Conservation (phyloP, 2,329 filamentous ascomycete species). For the Beauveria sp. region DNA sequence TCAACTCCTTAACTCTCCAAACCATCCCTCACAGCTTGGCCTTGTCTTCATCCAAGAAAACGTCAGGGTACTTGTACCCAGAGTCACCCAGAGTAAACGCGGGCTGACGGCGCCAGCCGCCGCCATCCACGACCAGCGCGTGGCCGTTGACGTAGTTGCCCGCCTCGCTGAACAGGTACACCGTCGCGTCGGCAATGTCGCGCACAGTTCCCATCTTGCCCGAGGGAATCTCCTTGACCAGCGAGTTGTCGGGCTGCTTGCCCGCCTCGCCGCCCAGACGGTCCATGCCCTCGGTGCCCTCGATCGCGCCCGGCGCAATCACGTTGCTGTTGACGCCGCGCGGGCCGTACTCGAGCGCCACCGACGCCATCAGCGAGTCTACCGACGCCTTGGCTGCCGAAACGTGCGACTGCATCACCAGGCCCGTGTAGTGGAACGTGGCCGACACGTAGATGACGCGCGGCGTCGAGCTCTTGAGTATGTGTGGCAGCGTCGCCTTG, state of each 20-base stretch:
- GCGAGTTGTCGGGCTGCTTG: conserved; percentile 21
- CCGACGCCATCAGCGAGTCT: conserved; percentile 71
- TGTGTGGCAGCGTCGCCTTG: conserved; percentile 80
- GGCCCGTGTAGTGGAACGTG: conserved; percentile 83
- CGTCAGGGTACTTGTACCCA: conserved; percentile 46
- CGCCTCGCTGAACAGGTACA: conserved; percentile 80
- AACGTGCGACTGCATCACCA: conserved; percentile 83
- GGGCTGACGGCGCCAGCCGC: conserved; percentile 46
- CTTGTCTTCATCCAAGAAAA: conserved; percentile 27
- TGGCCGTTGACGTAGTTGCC: conserved; percentile 83
- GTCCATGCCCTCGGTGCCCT: conserved; percentile 72
- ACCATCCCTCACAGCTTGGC: conserved; percentile 30
- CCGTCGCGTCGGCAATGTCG: conserved; percentile 87
- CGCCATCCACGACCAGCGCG: conserved; percentile 65
- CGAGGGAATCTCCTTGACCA: conserved; percentile 51
- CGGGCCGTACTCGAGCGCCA: conserved; percentile 85
- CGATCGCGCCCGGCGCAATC: conserved; percentile 81
- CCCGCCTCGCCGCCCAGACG: conserved; percentile 42
- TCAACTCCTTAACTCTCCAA: neutral
- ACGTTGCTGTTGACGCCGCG: conserved; percentile 81
- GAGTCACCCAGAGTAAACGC: conserved; percentile 36
- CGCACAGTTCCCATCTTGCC: conserved; percentile 72
- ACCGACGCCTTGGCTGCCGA: conserved; percentile 85
- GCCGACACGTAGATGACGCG: conserved; percentile 87
- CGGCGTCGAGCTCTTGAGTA: conserved; percentile 67